Conservation (phyloP, 192 early-diverging fungal genomes). For the Umbelopsis sp. region DNA sequence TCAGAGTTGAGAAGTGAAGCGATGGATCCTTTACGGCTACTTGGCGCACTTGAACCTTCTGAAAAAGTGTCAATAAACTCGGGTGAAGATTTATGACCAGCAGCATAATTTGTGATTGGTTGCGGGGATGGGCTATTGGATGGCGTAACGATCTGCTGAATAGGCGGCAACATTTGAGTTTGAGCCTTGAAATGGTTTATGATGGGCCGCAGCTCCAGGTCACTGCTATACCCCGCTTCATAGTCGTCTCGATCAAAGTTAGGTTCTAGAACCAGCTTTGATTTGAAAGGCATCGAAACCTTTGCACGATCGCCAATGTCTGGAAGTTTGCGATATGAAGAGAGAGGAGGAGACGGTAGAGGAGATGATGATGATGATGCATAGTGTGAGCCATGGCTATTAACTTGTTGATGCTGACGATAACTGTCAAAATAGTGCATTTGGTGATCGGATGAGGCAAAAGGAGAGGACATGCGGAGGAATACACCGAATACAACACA, state of each 20-base stretch:
- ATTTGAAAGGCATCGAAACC: not conserved
- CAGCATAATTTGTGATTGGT: not conserved
- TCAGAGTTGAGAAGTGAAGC: slow-evolving; percentile 32
- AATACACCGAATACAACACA: too few species aligned
- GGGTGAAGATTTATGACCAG: not conserved
- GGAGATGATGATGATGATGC: slow-evolving; percentile 2
- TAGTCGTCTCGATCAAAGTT: not conserved
- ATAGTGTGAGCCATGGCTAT: not conserved
- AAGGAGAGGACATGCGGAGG: not conserved
- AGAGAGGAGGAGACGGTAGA: slow-evolving; percentile 7
- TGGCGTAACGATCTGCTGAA: slow-evolving; percentile 20
- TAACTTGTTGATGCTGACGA: not conserved
- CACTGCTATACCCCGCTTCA: not conserved
- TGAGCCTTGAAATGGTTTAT: not conserved
- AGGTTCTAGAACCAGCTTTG: not conserved
- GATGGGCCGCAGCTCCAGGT: not conserved
- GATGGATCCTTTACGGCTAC: slow-evolving; percentile 32
- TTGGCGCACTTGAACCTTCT: not conserved
- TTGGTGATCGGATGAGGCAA: not conserved
- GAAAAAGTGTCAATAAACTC: slow-evolving; percentile 17
- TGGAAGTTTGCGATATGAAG: not conserved
- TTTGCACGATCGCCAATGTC: not conserved
- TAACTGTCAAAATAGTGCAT: not conserved
- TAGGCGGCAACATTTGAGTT: not conserved
- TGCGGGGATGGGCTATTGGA: slow-evolving; percentile 21